phyloP scores from a whole-genome alignment of 2,329 filamentous ascomycete species.

The Aureobasidium leucospermi region DNA sequence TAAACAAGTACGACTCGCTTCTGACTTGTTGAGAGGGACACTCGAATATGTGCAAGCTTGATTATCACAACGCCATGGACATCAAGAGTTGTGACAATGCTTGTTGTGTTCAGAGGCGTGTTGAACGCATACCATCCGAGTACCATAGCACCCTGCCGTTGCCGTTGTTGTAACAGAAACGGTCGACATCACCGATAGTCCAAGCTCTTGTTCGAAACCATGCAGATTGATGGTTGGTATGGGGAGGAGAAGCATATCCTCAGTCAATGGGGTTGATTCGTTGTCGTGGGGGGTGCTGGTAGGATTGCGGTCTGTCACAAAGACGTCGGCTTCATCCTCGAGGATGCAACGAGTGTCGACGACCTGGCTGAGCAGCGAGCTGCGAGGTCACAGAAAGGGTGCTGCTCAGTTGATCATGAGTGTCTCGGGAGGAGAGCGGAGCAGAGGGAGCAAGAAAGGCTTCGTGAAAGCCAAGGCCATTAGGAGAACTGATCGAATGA shows the following conservation, averaged over 20 bases:
- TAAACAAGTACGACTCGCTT: too few relatives aligned
- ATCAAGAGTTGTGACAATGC: too few relatives aligned
- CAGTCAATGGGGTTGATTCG: neutral
- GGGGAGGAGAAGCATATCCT: neutral
- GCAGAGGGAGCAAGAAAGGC: too few relatives aligned
- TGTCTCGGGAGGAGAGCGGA: too few relatives aligned
- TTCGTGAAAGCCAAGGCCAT: neutral
- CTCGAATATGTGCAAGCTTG: too few relatives aligned
- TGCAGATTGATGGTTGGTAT: neutral
- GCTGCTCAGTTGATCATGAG: too few relatives aligned
- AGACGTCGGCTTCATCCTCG: neutral
- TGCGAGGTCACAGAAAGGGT: too few relatives aligned
- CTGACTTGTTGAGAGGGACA: too few relatives aligned
- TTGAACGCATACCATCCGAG: neutral
- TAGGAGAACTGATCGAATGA: neutral
- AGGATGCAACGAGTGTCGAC: neutral
- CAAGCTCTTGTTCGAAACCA: neutral
- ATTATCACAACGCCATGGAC: too few relatives aligned
- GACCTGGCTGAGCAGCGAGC: too few relatives aligned
- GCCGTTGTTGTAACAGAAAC: neutral
- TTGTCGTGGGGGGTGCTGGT: neutral
- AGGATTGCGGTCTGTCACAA: neutral
- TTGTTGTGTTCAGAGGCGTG: neutral
- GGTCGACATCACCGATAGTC: neutral
- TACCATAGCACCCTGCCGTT: neutral